These are phyloP conservation scores for Helminthosporium solani DNA, from an alignment of 2,329 filamentous ascomycete species.

Conservation along the genomic window DNA sequence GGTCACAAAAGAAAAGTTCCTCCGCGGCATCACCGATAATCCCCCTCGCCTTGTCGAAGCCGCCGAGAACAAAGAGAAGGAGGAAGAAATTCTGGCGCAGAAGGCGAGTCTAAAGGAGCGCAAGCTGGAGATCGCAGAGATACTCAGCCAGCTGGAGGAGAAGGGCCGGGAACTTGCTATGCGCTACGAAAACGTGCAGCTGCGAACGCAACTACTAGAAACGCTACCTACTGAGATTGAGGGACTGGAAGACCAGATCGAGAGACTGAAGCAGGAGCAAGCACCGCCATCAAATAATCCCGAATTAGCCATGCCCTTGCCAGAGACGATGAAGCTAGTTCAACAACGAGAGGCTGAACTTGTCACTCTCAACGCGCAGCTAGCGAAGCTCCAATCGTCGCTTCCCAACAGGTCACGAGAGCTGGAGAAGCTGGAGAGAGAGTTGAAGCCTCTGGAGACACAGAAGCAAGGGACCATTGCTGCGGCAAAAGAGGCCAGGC, in stretches of 20 bases:
- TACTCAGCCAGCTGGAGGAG: constrained; percentile 71
- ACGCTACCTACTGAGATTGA: constrained; percentile 55
- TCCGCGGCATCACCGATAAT: constrained; percentile 87
- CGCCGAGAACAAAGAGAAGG: constrained; percentile 65
- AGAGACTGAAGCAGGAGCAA: constrained; percentile 45
- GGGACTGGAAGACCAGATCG: constrained; percentile 53
- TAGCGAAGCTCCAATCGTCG: constrained; percentile 57
- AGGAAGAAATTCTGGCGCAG: constrained; percentile 62
- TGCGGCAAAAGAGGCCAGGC: constrained; percentile 69
- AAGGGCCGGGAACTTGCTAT: constrained; percentile 60
- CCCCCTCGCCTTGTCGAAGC: constrained; percentile 81
- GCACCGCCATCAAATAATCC: constrained; percentile 41
- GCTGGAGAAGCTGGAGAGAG: constrained; percentile 64
- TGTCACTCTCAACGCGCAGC: constrained; percentile 45
- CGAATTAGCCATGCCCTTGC: constrained; percentile 46
- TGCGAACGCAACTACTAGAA: constrained; percentile 54
- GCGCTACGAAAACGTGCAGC: constrained; percentile 57
- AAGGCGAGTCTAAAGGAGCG: constrained; percentile 77
- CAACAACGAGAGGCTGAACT: constrained; percentile 45
- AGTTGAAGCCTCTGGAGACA: constrained; percentile 67
- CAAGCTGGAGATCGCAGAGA: constrained; percentile 74
- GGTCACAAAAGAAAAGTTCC: constrained; percentile 97
- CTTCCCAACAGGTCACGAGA: constrained; percentile 67
- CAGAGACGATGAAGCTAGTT: constrained; percentile 45
- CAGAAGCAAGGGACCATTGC: constrained; percentile 65